phyloP scores from a whole-genome alignment of 768 basidiomycete genomes.

The Boletus patriciae region DNA sequence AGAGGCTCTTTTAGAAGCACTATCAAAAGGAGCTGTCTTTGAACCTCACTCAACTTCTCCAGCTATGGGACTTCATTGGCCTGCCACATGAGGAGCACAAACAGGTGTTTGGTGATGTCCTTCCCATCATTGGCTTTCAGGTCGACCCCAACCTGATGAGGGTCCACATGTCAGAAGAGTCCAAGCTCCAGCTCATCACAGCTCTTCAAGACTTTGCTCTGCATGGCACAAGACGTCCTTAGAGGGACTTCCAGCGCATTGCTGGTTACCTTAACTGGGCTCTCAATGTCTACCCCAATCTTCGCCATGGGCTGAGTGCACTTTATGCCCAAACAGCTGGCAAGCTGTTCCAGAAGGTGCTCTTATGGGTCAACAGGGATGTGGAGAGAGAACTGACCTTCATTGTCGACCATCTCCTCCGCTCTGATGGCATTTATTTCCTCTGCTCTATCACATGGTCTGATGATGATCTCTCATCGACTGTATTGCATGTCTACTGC shows the following conservation, averaged over 20 bases:
- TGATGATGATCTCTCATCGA: too few species aligned
- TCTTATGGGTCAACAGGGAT: too few species aligned
- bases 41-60: constrained; percentile 19
- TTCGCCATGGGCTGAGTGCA: too few species aligned
- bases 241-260: neutral
- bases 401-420: too few species aligned
- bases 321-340: too few species aligned
- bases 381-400: too few species aligned
- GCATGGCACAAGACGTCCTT: neutral
- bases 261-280: neutral
- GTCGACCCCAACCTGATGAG: too few species aligned
- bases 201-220: neutral
- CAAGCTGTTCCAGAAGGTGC: too few species aligned
- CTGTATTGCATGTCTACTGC: too few species aligned
- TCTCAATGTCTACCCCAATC: too few species aligned
- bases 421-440: too few species aligned
- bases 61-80: constrained; percentile 32
- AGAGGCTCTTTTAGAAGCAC: neutral
- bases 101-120: constrained; percentile 15
- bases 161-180: neutral
- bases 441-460: too few species aligned
- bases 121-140: constrained; percentile 16
- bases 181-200: neutral
- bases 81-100: constrained; percentile 34
- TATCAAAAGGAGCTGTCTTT: neutral